phyloP scores from a whole-genome alignment of 192 early-diverging fungal species.

The Diversispora epigaea region DNA sequence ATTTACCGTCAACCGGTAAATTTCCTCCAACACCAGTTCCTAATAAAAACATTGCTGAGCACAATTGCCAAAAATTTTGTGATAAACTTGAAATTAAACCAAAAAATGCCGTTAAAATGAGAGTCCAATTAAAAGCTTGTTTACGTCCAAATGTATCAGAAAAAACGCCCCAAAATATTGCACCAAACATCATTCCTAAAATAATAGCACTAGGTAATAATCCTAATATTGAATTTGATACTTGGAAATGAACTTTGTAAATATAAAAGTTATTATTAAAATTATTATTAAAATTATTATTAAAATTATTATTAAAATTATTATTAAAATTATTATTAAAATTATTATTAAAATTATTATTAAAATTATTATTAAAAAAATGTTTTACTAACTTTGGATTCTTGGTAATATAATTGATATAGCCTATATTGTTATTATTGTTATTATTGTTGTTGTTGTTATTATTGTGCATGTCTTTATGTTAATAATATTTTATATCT shows the following conservation, averaged over 20 bases:
- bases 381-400: slow-evolving; percentile 56
- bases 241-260: slow-evolving; percentile 58
- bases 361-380: not conserved
- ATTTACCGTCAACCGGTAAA: slow-evolving; percentile 58
- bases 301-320: slow-evolving; percentile 2
- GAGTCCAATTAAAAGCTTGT: slow-evolving; percentile 72
- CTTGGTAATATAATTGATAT: slow-evolving; percentile 72
- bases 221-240: slow-evolving; percentile 66
- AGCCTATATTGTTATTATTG: slow-evolving; percentile 43
- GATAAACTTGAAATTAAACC: slow-evolving; percentile 68
- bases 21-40: slow-evolving; percentile 77
- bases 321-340: not conserved
- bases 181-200: slow-evolving; percentile 80
- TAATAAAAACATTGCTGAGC: slow-evolving; percentile 61
- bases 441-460: not conserved
- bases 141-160: slow-evolving; percentile 74
- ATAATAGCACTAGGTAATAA: slow-evolving; percentile 68
- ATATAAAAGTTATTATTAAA: slow-evolving; percentile 3
- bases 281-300: not conserved
- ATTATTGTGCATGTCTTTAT: not conserved
- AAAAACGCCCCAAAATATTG: slow-evolving; percentile 77
- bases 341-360: not conserved
- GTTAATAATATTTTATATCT: not conserved
- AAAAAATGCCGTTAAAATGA: slow-evolving; percentile 70
- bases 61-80: slow-evolving; percentile 62